phyloP scores from a whole-genome alignment of 179 eudicot genomes.

The Spinacia oleracea region DNA sequence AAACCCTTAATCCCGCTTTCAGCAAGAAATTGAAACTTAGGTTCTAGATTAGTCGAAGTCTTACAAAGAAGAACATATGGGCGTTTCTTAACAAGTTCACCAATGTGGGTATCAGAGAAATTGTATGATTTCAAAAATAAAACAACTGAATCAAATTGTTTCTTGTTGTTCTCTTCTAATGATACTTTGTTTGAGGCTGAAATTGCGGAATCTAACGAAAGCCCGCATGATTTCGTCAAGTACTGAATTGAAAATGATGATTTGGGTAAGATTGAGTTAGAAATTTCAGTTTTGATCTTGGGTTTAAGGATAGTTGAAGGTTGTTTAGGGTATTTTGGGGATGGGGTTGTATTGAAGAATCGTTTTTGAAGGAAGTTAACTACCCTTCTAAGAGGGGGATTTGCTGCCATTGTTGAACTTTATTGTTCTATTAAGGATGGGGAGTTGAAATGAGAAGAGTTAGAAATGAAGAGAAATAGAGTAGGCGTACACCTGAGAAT shows the following conservation, averaged over 20 bases:
- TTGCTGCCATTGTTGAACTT: neutral
- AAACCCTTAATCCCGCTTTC: constrained; percentile 13
- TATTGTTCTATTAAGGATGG: too few species aligned
- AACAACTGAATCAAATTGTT: constrained; percentile 17
- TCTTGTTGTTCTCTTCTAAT: constrained; percentile 12
- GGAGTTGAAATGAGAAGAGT: too few species aligned
- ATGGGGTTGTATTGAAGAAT: constrained; percentile 7
- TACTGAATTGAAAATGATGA: constrained; percentile 10
- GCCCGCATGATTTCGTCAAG: constrained; percentile 16
- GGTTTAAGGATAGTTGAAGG: neutral
- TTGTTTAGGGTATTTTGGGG: neutral
- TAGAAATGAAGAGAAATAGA: too few species aligned
- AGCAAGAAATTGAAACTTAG: constrained; percentile 4
- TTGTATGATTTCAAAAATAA: constrained; percentile 4
- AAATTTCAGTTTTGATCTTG: neutral
- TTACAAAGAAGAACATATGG: constrained; percentile 7
- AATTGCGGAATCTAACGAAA: constrained; percentile 18
- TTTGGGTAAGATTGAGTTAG: neutral
- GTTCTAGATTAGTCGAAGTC: constrained; percentile 4
- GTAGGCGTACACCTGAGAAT: too few species aligned
- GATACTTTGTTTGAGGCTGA: neutral
- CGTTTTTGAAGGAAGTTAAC: constrained; percentile 6
- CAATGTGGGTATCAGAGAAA: constrained; percentile 11
- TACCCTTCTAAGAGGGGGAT: neutral
- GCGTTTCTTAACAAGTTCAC: neutral